Evolutionary conservation across 371 early-diverging fungal genomes (phyloP), one percentile per base, ranked within the genome.

Genomic region (Quaeritorhiza haematococci): DNA sequence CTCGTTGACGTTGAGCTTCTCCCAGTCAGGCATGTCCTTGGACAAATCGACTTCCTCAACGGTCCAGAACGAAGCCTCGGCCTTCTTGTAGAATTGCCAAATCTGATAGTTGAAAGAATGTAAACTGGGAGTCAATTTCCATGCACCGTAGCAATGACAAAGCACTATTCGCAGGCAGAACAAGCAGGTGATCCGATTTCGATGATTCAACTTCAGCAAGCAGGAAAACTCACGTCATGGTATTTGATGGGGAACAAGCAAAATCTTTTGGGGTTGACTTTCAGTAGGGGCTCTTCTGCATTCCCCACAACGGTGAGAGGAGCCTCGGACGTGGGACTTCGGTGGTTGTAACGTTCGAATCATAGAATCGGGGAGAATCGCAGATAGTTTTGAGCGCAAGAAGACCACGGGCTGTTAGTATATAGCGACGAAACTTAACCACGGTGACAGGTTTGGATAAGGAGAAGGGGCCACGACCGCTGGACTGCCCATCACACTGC

Each of bases 41-140:
- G 91, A 86, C 33, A 99, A 85, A 71, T 98, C 98, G 51, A 98
- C 97, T 66, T 99, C 99, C 73, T 99, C 99, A 27, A 90, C 98
- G 1, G 98, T 98, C 99, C 99, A 99, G 86, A 99, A 98, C 3
- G 74, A 74, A 5, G 98, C 96, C 67, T 94, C 97, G 58, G 98
- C 98, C 77, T 98, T 97, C 74, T 99, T 99, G 86, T 99, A 99
- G 84, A 97, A 88, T 59, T 92, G 85, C 99, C 99, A 99, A 63
- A 98, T 89, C 86, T 86, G 62, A 4, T 38, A 19, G 38, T 55
- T 49, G 48, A 46, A 49, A 26, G 42, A 49, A 17, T 3, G 46
- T 49, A 84, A 96, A 96, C 5, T 49, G 27, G n/a, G 94, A 92
- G 64, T 91, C 93, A 55, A 94, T 94, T 74, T 96, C 93, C 73